phyloP scores from a whole-genome alignment of 169 alveolate genomes.

The Hammondia hammondi region DNA sequence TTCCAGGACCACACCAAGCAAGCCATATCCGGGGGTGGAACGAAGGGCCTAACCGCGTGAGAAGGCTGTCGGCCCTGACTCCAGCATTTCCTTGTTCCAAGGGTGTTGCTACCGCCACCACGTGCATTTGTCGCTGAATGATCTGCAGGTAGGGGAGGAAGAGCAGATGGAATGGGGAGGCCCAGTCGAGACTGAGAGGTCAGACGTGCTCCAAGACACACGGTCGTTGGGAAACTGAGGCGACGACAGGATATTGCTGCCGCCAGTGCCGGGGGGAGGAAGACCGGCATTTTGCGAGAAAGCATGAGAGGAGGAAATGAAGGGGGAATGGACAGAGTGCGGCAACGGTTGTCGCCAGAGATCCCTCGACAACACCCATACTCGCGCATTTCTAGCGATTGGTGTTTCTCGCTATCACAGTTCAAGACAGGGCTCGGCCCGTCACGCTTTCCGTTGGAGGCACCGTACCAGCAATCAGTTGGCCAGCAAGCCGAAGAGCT shows the following conservation, averaged over 20 bases:
- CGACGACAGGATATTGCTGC: constrained; percentile 10
- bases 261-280: neutral
- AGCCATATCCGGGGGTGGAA: neutral
- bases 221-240: neutral
- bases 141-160: neutral
- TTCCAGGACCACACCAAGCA: neutral
- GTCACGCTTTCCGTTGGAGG: too few relatives aligned
- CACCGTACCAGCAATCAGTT: too few relatives aligned
- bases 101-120: too few relatives aligned
- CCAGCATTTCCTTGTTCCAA: too few relatives aligned
- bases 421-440: too few relatives aligned
- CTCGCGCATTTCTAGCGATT: neutral
- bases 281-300: neutral
- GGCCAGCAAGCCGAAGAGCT: too few relatives aligned
- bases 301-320: neutral
- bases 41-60: neutral
- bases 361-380: neutral
- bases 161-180: neutral
- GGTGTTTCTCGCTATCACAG: too few relatives aligned
- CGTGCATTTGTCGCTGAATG: too few relatives aligned
- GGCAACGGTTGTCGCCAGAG: neutral
- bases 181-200: neutral
- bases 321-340: neutral
- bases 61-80: neutral
- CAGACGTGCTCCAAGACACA: neutral